Evolutionary conservation across 164 flowering plant genomes (phyloP).

Genomic region (Dillenia turbinata): DNA sequence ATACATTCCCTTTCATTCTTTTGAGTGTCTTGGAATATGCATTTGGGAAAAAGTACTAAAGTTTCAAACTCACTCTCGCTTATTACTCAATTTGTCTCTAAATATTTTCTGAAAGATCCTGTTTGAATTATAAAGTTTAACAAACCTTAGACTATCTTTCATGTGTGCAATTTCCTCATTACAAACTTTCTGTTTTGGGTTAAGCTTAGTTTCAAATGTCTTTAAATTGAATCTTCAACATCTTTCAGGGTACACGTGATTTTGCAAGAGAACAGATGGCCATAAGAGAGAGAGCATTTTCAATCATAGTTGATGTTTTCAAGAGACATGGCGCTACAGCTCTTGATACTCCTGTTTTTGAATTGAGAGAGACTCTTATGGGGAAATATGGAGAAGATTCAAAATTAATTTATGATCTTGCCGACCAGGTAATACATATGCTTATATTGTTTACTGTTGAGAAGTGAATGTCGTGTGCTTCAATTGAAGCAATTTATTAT

Average conservation of each 20-base stretch:
- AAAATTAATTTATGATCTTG: constrained; percentile 92
- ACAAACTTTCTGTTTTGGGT: not conserved
- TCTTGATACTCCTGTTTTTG: constrained; percentile 93
- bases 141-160: not conserved
- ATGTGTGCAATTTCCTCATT: not conserved
- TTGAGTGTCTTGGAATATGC: too few species aligned
- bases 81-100: too few species aligned
- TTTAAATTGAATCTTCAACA: not conserved
- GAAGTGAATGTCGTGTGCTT: too few species aligned
- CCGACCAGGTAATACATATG: constrained; percentile 73
- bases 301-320: constrained; percentile 64
- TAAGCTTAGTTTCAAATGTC: not conserved
- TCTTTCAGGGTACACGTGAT: constrained; percentile 85
- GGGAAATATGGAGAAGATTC: constrained; percentile 99
- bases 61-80: too few species aligned
- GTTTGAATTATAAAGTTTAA: too few species aligned
- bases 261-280: constrained; percentile 96
- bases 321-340: constrained; percentile 88
- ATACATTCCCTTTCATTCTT: too few species aligned
- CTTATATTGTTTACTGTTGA: not conserved
- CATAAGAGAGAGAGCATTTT: constrained; percentile 73
- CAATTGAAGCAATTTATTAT: too few species aligned
- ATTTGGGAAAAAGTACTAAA: too few species aligned
- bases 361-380: constrained; percentile 90
- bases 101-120: too few species aligned